Conservation (phyloP, 1,284 basidiomycete genomes). For the Butyriboletus appendiculatus region DNA sequence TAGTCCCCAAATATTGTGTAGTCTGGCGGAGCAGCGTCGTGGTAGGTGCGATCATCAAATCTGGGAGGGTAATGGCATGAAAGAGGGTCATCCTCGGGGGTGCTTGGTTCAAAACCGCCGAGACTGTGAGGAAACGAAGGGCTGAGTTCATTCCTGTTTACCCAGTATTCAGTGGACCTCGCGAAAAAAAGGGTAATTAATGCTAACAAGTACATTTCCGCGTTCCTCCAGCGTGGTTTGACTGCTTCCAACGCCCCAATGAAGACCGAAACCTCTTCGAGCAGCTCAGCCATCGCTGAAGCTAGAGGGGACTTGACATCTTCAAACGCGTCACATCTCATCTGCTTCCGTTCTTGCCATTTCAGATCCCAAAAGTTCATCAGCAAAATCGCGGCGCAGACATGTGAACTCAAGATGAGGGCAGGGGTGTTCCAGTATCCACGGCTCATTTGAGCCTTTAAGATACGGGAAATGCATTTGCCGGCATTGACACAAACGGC, state of each 20-base stretch:
- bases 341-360: conserved; percentile 40
- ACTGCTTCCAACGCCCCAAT: conserved; percentile 42
- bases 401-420: conserved; percentile 44
- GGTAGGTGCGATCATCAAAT: conserved; percentile 10
- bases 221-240: conserved; percentile 44
- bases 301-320: conserved; percentile 43
- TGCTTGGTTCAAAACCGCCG: conserved; percentile 26
- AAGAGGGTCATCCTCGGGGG: conserved; percentile 10
- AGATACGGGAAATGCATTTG: conserved; percentile 60
- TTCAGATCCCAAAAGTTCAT: conserved; percentile 53
- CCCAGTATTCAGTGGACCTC: conserved; percentile 7
- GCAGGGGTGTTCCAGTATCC: conserved; percentile 43
- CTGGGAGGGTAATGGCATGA: conserved; percentile 5
- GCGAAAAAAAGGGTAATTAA: background rate
- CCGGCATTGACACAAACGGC: conserved; percentile 69
- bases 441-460: conserved; percentile 49
- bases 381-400: conserved; percentile 47
- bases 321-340: conserved; percentile 34
- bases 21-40: conserved; percentile 12
- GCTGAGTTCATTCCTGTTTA: conserved; percentile 27
- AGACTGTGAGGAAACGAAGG: conserved; percentile 32
- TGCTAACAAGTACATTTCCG: conserved; percentile 47
- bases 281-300: conserved; percentile 42
- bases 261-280: conserved; percentile 43
- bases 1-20: conserved; percentile 14